Conservation (phyloP, 177 flowering plant genomes). For the Vitis hybrid region DNA sequence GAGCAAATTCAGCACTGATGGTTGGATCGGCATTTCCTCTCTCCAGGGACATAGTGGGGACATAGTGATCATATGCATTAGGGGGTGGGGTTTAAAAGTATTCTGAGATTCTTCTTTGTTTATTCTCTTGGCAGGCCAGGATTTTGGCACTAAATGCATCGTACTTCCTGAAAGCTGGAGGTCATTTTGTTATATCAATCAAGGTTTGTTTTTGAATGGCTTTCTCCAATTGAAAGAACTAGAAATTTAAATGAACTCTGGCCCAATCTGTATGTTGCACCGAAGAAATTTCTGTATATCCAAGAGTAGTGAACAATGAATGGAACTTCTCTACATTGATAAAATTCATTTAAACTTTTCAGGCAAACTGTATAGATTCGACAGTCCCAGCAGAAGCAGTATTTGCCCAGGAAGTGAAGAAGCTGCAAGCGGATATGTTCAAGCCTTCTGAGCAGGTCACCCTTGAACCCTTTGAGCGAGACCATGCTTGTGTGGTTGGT, state of each 20-base stretch:
- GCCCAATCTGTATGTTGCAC: no score
- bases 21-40: no score
- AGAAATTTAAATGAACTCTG: no score
- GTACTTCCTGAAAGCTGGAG: slow-evolving; percentile 85
- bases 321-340: neutral
- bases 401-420: slow-evolving; percentile 88
- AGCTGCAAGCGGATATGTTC: slow-evolving; percentile 78
- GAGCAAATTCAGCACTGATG: no score
- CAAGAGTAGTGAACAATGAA: neutral
- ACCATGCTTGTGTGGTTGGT: slow-evolving; percentile 99
- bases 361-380: slow-evolving; percentile 99
- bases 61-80: no score
- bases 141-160: slow-evolving; percentile 92
- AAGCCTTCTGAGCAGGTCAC: slow-evolving; percentile 93
- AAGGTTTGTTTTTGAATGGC: slow-evolving; percentile 51
- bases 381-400: slow-evolving; percentile 92
- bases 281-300: neutral
- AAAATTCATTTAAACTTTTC: slow-evolving; percentile 3
- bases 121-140: slow-evolving; percentile 67
- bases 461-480: slow-evolving; percentile 96
- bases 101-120: neutral
- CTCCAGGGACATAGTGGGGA: no score
- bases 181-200: slow-evolving; percentile 97
- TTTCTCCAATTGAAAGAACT: neutral
- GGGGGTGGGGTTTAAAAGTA: no score